These are phyloP conservation scores for Rhipidocladum racemiflorum DNA, from an alignment of 176 grass and related monocot species.

Conservation along the genomic window DNA sequence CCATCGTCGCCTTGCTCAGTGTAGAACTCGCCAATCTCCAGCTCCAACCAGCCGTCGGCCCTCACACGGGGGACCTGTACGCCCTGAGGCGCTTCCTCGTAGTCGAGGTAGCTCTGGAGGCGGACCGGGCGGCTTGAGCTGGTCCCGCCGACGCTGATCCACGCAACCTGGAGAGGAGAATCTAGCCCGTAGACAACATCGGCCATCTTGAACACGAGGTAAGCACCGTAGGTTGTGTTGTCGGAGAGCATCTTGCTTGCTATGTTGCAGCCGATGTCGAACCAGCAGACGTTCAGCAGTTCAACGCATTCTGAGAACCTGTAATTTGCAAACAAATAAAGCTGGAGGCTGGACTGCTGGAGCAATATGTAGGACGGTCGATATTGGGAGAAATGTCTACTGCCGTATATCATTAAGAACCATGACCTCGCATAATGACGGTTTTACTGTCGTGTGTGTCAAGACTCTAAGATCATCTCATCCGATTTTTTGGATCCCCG, in stretches of 20 bases:
- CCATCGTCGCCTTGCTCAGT: constrained; percentile 32
- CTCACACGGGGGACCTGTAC: background rate
- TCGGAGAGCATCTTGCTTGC: constrained; percentile 40
- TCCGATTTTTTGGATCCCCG: no score
- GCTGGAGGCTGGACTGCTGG: no score
- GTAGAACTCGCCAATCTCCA: constrained; percentile 54
- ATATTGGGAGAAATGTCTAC: no score
- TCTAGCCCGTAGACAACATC: background rate
- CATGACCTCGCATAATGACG: no score
- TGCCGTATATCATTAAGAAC: no score
- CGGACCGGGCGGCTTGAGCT: background rate
- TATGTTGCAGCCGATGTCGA: constrained; percentile 46
- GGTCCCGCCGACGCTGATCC: background rate
- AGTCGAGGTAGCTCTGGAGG: background rate
- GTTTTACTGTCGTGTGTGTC: no score
- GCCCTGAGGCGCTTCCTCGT: background rate
- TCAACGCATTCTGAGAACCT: constrained; percentile 41
- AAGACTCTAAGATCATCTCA: no score
- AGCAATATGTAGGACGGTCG: no score
- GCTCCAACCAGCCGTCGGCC: constrained; percentile 54
- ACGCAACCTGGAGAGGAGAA: background rate
- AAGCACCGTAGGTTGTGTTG: constrained; percentile 28
- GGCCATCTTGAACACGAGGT: constrained; percentile 45
- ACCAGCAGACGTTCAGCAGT: constrained; percentile 55
- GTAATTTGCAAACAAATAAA: background rate